Conservation (phyloP, 2,329 filamentous ascomycete genomes). For the Cercospora brassicicola region DNA sequence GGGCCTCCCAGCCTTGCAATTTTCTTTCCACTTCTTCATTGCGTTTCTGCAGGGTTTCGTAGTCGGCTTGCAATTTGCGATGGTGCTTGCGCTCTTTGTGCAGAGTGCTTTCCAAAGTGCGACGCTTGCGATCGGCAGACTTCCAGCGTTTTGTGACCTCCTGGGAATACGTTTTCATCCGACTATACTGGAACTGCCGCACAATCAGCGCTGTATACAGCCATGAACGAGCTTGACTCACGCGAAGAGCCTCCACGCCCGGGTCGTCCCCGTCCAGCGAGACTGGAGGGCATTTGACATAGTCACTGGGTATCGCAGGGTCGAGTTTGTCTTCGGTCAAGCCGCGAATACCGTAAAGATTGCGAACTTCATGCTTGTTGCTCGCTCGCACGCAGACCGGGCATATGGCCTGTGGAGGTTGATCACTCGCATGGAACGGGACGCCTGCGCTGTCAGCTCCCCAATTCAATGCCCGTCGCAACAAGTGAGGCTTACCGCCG, state of each 20-base stretch:
- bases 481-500: conserved; percentile 44
- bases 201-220: neutral
- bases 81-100: conserved; percentile 32
- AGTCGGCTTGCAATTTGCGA: conserved; percentile 15
- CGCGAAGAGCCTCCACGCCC: conserved; percentile 47
- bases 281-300: conserved; percentile 49
- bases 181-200: conserved; percentile 51
- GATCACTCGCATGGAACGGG: conserved; percentile 47
- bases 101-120: conserved; percentile 26
- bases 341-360: conserved; percentile 50
- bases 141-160: conserved; percentile 30
- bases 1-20: conserved; percentile 38
- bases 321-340: conserved; percentile 46
- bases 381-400: conserved; percentile 45
- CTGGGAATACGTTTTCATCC: conserved; percentile 39
- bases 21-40: conserved; percentile 32
- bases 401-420: conserved; percentile 47
- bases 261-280: conserved; percentile 38
- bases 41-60: conserved; percentile 25
- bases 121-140: conserved; percentile 26
- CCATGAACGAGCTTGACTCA: conserved; percentile 26
- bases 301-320: conserved; percentile 44
- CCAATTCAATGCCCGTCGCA: neutral
- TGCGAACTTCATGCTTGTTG: conserved; percentile 38
- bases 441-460: conserved; percentile 40